phyloP scores from a whole-genome alignment of 164 flowering plant genomes.

The Magnolia changhungtana region DNA sequence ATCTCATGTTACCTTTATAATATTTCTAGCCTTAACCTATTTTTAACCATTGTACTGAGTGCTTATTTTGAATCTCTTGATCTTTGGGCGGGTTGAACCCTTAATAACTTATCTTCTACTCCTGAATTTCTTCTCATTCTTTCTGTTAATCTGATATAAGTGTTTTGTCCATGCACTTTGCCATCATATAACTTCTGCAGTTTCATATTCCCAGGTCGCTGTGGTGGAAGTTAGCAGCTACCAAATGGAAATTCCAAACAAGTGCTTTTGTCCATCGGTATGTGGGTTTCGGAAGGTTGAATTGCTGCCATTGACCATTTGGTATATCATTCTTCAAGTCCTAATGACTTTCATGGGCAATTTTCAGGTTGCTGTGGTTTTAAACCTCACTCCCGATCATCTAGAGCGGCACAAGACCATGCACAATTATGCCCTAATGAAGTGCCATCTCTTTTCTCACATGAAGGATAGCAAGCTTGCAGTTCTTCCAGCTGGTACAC shows the following conservation, averaged over 20 bases:
- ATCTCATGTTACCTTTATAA: not conserved
- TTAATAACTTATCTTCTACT: not conserved
- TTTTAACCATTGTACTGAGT: too few species aligned
- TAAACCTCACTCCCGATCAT: constrained; percentile 49
- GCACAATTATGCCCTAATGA: constrained; percentile 35
- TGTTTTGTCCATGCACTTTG: not conserved
- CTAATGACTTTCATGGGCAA: not conserved
- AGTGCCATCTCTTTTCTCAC: constrained; percentile 38
- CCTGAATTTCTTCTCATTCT: not conserved
- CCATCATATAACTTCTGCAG: not conserved
- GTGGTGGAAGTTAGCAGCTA: constrained; percentile 58
- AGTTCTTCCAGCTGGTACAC: constrained; percentile 36
- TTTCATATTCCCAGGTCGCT: constrained; percentile 32
- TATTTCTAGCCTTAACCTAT: not conserved
- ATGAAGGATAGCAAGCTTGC: constrained; percentile 36
- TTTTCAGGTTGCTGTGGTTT: constrained; percentile 39
- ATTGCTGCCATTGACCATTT: not conserved
- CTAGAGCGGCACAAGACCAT: constrained; percentile 46
- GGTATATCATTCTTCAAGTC: not conserved
- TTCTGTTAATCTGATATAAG: not conserved
- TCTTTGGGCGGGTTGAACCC: not conserved
- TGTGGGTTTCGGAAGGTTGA: constrained; percentile 15
- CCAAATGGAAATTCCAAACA: constrained; percentile 40
- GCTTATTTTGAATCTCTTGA: not conserved
- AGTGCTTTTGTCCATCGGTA: constrained; percentile 40